These are phyloP conservation scores for Heliamphora exappendiculata DNA, from an alignment of 148 eudicot species.

Conservation along the genomic window DNA sequence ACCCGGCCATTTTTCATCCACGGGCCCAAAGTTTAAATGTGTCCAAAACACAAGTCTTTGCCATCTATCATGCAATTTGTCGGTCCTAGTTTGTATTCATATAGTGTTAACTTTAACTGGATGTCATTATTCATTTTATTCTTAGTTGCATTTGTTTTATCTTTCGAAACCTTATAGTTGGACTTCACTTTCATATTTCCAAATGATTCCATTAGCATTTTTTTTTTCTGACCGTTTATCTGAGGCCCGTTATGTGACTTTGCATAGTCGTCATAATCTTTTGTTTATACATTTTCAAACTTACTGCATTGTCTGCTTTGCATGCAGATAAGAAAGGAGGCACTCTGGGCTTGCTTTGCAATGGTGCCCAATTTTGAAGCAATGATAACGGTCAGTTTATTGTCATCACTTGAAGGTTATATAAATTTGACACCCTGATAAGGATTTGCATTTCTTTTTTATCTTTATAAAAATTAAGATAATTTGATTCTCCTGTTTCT, in stretches of 20 bases:
- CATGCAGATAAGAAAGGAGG: slow-evolving; percentile 93
- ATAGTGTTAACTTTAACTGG: not conserved
- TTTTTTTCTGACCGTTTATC: not conserved
- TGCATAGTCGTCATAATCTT: not conserved
- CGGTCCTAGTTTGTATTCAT: not conserved
- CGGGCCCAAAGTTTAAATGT: not conserved
- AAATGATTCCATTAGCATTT: not conserved
- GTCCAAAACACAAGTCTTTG: not conserved
- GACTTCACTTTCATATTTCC: not conserved
- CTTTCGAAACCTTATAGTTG: not conserved
- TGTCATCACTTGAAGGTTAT: not conserved
- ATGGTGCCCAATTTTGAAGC: slow-evolving; percentile 83
- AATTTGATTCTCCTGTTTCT: not conserved
- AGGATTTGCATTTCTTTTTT: not conserved
- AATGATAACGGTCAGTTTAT: slow-evolving; percentile 72
- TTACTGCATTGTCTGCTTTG: not conserved
- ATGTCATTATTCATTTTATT: not conserved
- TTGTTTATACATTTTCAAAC: not conserved
- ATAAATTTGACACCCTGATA: not conserved
- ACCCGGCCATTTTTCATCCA: not conserved
- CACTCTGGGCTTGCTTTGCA: slow-evolving; percentile 98
- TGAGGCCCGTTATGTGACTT: not conserved
- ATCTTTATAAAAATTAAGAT: not conserved
- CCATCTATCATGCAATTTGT: not conserved
- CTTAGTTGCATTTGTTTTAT: not conserved